phyloP scores from a whole-genome alignment of 805 yeast species.

The Candida ipomoeae region DNA sequence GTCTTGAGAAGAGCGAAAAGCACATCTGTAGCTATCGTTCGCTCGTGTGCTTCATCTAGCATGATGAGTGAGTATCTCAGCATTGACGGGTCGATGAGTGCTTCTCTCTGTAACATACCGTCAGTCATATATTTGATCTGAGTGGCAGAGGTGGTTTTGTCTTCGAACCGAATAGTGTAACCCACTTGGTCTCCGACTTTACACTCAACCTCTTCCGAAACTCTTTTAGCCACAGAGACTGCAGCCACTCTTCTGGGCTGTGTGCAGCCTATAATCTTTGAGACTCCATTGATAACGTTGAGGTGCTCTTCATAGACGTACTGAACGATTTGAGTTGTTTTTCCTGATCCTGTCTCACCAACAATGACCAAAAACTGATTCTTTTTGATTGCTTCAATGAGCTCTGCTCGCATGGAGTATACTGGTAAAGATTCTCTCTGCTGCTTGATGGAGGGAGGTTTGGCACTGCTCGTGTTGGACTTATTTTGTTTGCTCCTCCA shows the following conservation, averaged over 20 bases:
- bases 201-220: slow-evolving; percentile 72
- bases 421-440: slow-evolving; percentile 69
- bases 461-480: not conserved
- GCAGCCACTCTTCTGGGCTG: slow-evolving; percentile 87
- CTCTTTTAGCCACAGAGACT: slow-evolving; percentile 76
- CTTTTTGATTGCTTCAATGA: slow-evolving; percentile 58
- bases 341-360: slow-evolving; percentile 81
- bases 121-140: slow-evolving; percentile 91
- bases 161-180: slow-evolving; percentile 84
- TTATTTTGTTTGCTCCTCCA: slow-evolving; percentile 16
- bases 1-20: slow-evolving; percentile 78
- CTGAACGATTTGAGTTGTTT: slow-evolving; percentile 43
- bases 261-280: slow-evolving; percentile 54
- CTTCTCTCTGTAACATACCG: slow-evolving; percentile 92
- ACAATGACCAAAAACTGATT: slow-evolving; percentile 81
- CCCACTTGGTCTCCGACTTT: slow-evolving; percentile 75
- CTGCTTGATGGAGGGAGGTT: slow-evolving; percentile 12
- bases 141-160: slow-evolving; percentile 51
- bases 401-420: slow-evolving; percentile 52
- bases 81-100: slow-evolving; percentile 74
- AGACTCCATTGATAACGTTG: slow-evolving; percentile 17
- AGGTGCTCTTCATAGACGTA: slow-evolving; percentile 60
- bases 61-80: slow-evolving; percentile 75
- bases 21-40: slow-evolving; percentile 92
- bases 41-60: slow-evolving; percentile 97